Evolutionary conservation across 106 monocot genomes (phyloP), one percentile per base, ranked within the genome.

Genomic region (Posidonia australis): DNA sequence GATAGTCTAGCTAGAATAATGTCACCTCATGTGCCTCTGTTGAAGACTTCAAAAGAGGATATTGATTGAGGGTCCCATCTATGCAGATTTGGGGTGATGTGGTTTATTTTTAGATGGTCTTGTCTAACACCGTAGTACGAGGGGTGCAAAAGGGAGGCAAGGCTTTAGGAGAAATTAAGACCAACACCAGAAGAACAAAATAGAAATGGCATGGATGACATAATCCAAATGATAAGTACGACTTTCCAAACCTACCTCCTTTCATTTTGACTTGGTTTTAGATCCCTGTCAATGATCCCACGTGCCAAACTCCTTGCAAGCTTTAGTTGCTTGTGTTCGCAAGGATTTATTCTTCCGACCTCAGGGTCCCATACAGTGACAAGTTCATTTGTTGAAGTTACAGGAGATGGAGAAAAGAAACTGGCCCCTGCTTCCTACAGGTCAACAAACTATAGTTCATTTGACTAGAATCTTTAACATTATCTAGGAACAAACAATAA

Each of bases 341-440:
- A 90, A 69, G 94, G 94, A 79, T 96, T 96, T 70, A 68, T 87
- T 70, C 84, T 84, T 60, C 90, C 90, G 19, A 96, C 82, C 78
- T 96, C 94, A 51, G 94, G 94, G 77, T 96, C 94, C 94, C 94
- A 96, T 49, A 96, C 86, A 49, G 73, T 83, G 47, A 96, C 94
- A 78, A 96, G 89, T 62, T 96, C 90, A 84, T 96, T 96, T 70
- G 86, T 77, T 54, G 86, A 82, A 48, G 90, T 62, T 31, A 90
- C 84, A 62, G 80, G 80, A 63, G 80, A 62, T 9, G 86, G 78
- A 23, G 76, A 60, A 69, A 78, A 79, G 53, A 76, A 86, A 66
- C 82, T 86, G 55, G 74, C 71, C 71, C 86, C 94, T 27, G 84
- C 70, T 58, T 96, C 94, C 94, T 93, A 54, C 61, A 86, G 27